A percentile compares a stretch with the other conserved stretches of the same genome.
Evolutionary conservation across 2,329 filamentous ascomycete genomes (phyloP).

Genomic region (Arthrobotrys conoides): DNA sequence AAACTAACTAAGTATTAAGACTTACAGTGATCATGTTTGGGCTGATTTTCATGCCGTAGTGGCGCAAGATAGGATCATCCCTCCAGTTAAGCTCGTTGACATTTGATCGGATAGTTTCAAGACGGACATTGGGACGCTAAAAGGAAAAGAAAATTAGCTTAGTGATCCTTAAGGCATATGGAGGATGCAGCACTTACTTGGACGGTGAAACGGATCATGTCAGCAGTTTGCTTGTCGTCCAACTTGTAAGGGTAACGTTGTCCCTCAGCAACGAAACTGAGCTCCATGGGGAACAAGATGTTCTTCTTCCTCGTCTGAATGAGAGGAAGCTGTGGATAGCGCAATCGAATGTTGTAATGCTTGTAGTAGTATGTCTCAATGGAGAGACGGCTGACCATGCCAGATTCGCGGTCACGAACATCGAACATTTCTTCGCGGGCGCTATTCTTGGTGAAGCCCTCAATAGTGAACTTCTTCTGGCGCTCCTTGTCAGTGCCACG

Average conservation of each 20-base stretch:
- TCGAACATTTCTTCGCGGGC: constrained; percentile 74
- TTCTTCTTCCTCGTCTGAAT: constrained; percentile 72
- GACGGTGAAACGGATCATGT: constrained; percentile 96
- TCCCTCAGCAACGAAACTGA: constrained; percentile 68
- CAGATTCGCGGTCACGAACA: constrained; percentile 68
- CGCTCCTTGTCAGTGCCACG: constrained; percentile 68
- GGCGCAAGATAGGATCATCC: constrained; percentile 77
- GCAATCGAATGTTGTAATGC: constrained; percentile 72
- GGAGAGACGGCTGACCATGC: constrained; percentile 71
- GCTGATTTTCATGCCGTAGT: constrained; percentile 82
- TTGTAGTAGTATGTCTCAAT: constrained; percentile 73
- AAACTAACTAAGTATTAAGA: constrained; percentile 22
- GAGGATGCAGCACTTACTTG: constrained; percentile 63
- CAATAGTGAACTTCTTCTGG: constrained; percentile 71
- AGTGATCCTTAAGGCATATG: background rate
- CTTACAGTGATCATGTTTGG: constrained; percentile 73
- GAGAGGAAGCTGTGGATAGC: constrained; percentile 71
- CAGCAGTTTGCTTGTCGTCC: constrained; percentile 75
- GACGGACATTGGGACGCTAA: constrained; percentile 76
- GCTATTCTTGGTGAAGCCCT: constrained; percentile 71
- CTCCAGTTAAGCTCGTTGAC: constrained; percentile 78
- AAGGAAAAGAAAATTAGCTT: constrained; percentile 25
- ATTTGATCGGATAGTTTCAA: constrained; percentile 77
- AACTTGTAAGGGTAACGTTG: constrained; percentile 77
- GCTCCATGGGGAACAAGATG: constrained; percentile 75